Evolutionary conservation across 192 early-diverging fungal species (phyloP).

Genomic region (Backusella mclennaniae): DNA sequence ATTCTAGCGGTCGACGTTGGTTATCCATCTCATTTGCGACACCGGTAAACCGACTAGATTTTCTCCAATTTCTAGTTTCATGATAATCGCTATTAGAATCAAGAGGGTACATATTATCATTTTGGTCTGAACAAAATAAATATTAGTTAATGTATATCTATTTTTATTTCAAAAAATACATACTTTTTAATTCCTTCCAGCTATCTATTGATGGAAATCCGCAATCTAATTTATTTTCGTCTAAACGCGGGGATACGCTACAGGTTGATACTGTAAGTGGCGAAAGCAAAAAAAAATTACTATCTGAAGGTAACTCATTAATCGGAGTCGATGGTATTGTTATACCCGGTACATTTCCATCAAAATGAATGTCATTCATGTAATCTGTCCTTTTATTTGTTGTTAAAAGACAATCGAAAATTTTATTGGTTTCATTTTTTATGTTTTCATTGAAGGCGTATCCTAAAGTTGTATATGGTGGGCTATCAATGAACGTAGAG

Average conservation of each 20-base stretch:
- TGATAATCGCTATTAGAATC: conserved; percentile 3
- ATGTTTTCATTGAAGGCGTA: neutral
- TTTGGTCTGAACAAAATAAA: neutral
- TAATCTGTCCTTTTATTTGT: neutral
- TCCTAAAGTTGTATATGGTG: neutral
- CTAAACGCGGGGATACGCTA: neutral
- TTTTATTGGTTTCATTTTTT: neutral
- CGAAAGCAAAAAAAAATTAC: neutral
- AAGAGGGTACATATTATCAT: neutral
- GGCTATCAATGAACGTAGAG: neutral
- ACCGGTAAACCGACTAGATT: neutral
- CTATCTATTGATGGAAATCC: neutral
- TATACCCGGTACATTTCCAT: conserved; percentile 14
- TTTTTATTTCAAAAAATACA: neutral
- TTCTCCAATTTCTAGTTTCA: conserved; percentile 20
- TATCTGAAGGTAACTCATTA: neutral
- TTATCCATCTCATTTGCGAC: neutral
- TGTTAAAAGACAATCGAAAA: neutral
- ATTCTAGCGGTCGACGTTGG: neutral
- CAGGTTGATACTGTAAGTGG: neutral
- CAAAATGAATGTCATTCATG: neutral
- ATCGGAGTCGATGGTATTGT: conserved; percentile 16
- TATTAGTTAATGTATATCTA: neutral
- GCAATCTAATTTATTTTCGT: neutral
- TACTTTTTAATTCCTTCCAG: neutral